phyloP scores from a whole-genome alignment of 768 basidiomycete species.

The Boletus rubescentipes region DNA sequence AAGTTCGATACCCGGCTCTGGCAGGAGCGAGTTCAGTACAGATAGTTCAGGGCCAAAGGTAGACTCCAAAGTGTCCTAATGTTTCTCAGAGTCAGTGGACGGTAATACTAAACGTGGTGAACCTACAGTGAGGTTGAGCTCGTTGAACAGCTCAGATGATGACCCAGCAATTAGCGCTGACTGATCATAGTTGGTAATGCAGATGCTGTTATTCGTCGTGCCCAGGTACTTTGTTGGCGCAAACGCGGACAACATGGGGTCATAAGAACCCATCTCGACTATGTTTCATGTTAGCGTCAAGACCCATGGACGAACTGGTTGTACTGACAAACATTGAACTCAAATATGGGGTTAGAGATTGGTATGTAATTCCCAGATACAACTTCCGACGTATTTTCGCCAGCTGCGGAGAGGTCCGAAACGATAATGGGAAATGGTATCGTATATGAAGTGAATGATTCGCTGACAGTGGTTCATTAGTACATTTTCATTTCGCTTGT shows the following conservation, averaged over 20 bases:
- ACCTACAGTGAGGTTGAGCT: conserved; percentile 29
- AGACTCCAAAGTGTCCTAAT: conserved; percentile 15
- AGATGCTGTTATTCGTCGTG: conserved; percentile 30
- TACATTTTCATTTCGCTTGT: not conserved
- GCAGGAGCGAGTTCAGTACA: conserved; percentile 20
- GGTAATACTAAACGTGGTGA: no score
- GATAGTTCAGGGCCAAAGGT: conserved; percentile 13
- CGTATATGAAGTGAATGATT: conserved; percentile 31
- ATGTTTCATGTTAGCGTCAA: not conserved
- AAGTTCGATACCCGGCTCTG: conserved; percentile 26
- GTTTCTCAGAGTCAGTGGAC: not conserved
- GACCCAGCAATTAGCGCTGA: conserved; percentile 37
- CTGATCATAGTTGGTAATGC: conserved; percentile 36
- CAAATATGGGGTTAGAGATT: conserved; percentile 31
- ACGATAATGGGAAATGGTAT: conserved; percentile 43
- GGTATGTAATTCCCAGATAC: conserved; percentile 28
- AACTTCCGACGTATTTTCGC: conserved; percentile 24
- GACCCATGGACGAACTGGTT: no score
- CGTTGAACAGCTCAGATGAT: conserved; percentile 39
- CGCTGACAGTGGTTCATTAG: conserved; percentile 17
- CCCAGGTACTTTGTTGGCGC: conserved; percentile 47
- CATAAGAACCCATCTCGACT: conserved; percentile 43
- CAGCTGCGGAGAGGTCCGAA: conserved; percentile 22
- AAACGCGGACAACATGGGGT: conserved; percentile 45
- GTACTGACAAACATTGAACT: conserved; percentile 35